Evolutionary conservation across 805 yeast species (phyloP).

Genomic region (Candida bentonensis): DNA sequence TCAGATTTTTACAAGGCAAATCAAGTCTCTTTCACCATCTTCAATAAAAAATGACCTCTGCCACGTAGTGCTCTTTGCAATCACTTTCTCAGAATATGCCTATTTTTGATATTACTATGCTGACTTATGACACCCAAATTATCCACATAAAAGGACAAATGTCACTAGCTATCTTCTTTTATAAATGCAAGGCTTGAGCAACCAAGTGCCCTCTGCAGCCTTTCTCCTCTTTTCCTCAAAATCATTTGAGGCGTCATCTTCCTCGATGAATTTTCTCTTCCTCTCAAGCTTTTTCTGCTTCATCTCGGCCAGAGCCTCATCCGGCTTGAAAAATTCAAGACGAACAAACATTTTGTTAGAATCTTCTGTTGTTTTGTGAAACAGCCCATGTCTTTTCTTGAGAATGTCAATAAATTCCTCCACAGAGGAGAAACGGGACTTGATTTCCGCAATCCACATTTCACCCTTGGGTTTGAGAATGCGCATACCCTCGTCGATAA

Average conservation of each 20-base stretch:
- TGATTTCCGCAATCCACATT: conserved; percentile 95
- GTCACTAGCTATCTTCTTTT: conserved; percentile 48
- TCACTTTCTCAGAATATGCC: no score
- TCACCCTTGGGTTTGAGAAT: conserved; percentile 84
- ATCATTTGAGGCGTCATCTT: conserved; percentile 47
- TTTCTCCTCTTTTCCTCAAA: conserved; percentile 39
- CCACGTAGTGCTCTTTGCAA: no score
- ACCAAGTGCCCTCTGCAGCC: conserved; percentile 70
- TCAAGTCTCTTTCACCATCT: no score
- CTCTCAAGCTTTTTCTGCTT: conserved; percentile 28
- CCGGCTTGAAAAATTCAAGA: conserved; percentile 87
- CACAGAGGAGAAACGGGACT: conserved; percentile 54
- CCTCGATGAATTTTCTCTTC: conserved; percentile 43
- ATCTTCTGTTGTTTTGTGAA: conserved; percentile 78
- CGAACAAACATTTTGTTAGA: conserved; percentile 86
- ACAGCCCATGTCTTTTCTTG: conserved; percentile 59
- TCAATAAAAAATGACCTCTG: no score
- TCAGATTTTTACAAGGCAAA: no score
- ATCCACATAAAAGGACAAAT: background rate
- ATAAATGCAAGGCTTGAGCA: conserved; percentile 90
- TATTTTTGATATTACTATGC: no score
- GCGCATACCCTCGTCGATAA: conserved; percentile 79
- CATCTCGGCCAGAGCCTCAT: conserved; percentile 47
- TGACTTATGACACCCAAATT: no score
- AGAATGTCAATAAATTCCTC: conserved; percentile 68